Percentiles rank a stretch among this genome's conserved stretches.
Conservation (phyloP, 257 asterid species). For the Gentiana macrophylla region DNA sequence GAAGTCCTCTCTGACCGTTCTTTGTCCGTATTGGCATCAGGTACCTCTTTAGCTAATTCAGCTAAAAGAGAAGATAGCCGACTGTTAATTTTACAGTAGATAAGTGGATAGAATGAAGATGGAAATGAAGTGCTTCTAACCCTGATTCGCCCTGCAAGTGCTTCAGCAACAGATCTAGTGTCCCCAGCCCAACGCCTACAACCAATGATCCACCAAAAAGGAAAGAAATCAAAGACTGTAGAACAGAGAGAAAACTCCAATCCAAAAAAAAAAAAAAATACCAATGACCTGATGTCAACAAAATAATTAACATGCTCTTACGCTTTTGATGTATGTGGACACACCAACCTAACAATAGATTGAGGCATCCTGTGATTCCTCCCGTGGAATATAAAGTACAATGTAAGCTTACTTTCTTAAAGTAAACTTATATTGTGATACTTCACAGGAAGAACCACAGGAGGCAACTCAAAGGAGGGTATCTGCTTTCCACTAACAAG, state of each 20-base stretch:
- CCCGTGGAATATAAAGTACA: too few species aligned
- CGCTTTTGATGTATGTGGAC: too few species aligned
- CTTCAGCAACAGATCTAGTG: slow-evolving; percentile 89
- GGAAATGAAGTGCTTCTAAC: slow-evolving; percentile 25
- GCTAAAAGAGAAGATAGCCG: slow-evolving; percentile 30
- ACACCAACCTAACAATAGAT: too few species aligned
- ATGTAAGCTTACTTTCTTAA: too few species aligned
- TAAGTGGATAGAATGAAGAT: background rate
- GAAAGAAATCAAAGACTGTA: background rate
- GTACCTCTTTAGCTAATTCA: slow-evolving; percentile 53
- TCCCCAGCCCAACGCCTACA: slow-evolving; percentile 69
- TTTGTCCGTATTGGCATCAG: slow-evolving; percentile 39
- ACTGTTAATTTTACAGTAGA: background rate
- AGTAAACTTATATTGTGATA: too few species aligned
- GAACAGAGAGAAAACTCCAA: slow-evolving; percentile 14
- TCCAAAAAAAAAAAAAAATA: too few species aligned
- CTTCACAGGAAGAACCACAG: too few species aligned
- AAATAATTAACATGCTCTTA: too few species aligned
- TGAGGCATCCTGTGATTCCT: too few species aligned
- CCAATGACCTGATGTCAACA: too few species aligned
- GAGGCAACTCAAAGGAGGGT: too few species aligned
- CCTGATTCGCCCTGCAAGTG: slow-evolving; percentile 69
- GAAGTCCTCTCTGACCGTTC: slow-evolving; percentile 50
- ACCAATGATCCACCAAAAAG: slow-evolving; percentile 12
- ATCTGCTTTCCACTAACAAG: too few species aligned